These are phyloP conservation scores for Triangularia verruculosa DNA, from an alignment of 2,329 filamentous ascomycete genomes.

Conservation along the genomic window DNA sequence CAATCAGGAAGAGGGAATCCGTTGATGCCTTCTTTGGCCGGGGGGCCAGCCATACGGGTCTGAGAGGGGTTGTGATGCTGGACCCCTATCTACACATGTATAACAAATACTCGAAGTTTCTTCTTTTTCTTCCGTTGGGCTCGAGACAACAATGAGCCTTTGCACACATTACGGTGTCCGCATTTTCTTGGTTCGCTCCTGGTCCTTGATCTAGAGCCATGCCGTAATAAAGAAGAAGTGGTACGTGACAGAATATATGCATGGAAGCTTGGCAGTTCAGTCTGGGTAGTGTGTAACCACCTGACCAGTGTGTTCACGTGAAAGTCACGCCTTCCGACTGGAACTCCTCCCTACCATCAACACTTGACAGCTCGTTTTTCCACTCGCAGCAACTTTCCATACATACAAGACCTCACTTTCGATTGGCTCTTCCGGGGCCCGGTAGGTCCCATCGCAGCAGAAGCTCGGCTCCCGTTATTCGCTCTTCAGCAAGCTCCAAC, in stretches of 20 bases:
- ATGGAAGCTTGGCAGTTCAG: too few relatives aligned
- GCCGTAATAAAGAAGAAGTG: too few relatives aligned
- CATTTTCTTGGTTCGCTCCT: background rate
- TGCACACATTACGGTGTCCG: too few relatives aligned
- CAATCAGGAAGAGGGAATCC: background rate
- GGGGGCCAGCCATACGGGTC: constrained; percentile 20
- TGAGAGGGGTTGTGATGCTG: constrained; percentile 13
- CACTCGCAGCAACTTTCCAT: constrained; percentile 13
- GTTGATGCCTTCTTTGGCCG: constrained; percentile 13
- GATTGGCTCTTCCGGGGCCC: constrained; percentile 12
- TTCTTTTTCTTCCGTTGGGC: constrained; percentile 2
- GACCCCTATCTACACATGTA: constrained; percentile 23
- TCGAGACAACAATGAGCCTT: background rate
- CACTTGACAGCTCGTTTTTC: background rate
- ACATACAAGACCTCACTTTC: constrained; percentile 10
- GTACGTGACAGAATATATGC: too few relatives aligned
- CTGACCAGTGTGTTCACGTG: too few relatives aligned
- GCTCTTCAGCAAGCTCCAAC: constrained; percentile 8
- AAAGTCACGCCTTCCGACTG: background rate
- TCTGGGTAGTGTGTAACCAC: too few relatives aligned
- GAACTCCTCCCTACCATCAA: background rate
- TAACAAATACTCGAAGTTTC: constrained; percentile 18
- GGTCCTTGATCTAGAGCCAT: too few relatives aligned
- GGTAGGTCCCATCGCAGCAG: background rate
- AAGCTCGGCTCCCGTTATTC: background rate